A percentile compares a stretch with the other conserved stretches of the same genome.
Evolutionary conservation across 1,284 basidiomycete species (phyloP).

Genomic region (Polyporus tsugae): DNA sequence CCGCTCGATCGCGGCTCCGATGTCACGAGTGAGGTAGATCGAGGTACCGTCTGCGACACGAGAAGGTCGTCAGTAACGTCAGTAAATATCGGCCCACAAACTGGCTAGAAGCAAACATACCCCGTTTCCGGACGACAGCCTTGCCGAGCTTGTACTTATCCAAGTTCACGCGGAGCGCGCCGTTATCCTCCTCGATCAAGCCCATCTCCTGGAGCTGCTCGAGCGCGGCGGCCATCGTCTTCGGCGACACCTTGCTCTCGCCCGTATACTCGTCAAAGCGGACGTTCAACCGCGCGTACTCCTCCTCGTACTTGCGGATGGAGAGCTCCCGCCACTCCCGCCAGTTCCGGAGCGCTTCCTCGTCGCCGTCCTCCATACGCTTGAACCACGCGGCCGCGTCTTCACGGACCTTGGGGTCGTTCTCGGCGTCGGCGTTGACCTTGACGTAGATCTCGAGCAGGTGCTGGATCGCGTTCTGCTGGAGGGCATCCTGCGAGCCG

Average conservation of each 20-base stretch:
- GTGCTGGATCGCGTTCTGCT: constrained; percentile 94
- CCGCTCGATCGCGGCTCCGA: constrained; percentile 93
- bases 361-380: constrained; percentile 95
- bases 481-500: constrained; percentile 85
- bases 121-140: constrained; percentile 90
- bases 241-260: constrained; percentile 88
- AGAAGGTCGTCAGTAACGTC: neutral
- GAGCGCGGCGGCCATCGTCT: constrained; percentile 80
- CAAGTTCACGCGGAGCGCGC: constrained; percentile 84
- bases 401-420: constrained; percentile 78
- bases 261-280: constrained; percentile 95
- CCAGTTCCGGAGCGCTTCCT: constrained; percentile 88
- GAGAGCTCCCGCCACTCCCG: constrained; percentile 92
- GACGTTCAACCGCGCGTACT: constrained; percentile 93
- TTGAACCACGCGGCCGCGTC: constrained; percentile 94
- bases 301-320: constrained; percentile 90
- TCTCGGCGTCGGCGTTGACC: constrained; percentile 87
- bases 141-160: constrained; percentile 91
- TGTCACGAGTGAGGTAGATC: constrained; percentile 98
- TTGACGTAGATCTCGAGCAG: constrained; percentile 95
- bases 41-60: constrained; percentile 85
- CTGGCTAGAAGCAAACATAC: constrained; percentile 46
- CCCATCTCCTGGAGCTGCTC: constrained; percentile 64
- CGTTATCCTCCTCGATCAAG: constrained; percentile 66
- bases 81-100: neutral